phyloP scores from a whole-genome alignment of 352 stramenopile genomes.

The Phytophthora pini region DNA sequence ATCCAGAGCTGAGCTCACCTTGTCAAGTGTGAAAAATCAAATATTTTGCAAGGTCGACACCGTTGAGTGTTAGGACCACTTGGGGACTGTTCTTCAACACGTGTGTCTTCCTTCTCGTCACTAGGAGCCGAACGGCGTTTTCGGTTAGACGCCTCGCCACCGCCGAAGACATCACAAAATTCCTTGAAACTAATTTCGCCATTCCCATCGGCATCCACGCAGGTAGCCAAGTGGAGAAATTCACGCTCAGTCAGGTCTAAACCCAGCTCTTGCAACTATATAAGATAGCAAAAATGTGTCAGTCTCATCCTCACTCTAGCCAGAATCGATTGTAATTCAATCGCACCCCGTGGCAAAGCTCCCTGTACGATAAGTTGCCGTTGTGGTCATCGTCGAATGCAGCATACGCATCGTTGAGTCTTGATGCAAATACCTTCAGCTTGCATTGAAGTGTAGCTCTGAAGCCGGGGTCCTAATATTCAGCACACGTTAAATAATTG shows the following conservation, averaged over 20 bases:
- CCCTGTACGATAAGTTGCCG: constrained; percentile 57
- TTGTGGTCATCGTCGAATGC: constrained; percentile 63
- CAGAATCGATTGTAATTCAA: background rate
- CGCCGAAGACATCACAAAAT: constrained; percentile 52
- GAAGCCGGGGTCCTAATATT: constrained; percentile 41
- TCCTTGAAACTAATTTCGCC: constrained; percentile 70
- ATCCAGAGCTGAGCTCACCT: constrained; percentile 24
- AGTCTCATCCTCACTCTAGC: background rate
- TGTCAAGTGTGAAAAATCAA: constrained; percentile 56
- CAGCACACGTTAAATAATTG: background rate
- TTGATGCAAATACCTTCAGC: constrained; percentile 43
- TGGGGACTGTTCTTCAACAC: constrained; percentile 3
- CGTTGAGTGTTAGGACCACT: constrained; percentile 2
- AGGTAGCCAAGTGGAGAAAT: constrained; percentile 47
- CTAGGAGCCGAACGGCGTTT: background rate
- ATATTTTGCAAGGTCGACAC: constrained; percentile 28
- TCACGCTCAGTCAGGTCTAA: constrained; percentile 58
- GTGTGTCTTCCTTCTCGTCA: constrained; percentile 6
- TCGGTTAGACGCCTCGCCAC: constrained; percentile 6
- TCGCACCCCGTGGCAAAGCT: constrained; percentile 53
- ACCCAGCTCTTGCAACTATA: constrained; percentile 54
- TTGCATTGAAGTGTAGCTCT: constrained; percentile 48
- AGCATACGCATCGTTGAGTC: constrained; percentile 59
- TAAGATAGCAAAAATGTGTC: background rate
- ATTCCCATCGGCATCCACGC: constrained; percentile 52